Evolutionary conservation across 352 stramenopile genomes (phyloP).

Genomic region (Pseudoperonospora humuli): DNA sequence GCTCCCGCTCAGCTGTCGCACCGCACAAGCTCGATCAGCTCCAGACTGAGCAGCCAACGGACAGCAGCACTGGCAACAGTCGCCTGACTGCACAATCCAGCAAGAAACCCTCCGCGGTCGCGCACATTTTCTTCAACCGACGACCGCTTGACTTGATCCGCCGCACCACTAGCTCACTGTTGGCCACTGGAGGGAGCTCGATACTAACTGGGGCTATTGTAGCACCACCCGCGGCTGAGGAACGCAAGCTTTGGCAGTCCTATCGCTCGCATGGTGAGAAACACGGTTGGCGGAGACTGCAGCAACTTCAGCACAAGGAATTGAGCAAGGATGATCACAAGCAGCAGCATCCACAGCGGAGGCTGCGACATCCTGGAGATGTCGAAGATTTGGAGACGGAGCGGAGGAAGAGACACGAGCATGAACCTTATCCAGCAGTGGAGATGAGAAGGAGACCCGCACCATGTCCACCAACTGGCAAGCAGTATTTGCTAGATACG

Average conservation of each 20-base stretch:
- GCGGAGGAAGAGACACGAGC: slow-evolving; percentile 14
- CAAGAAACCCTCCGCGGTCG: slow-evolving; percentile 27
- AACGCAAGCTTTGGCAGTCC: slow-evolving; percentile 22
- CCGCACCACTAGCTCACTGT: slow-evolving; percentile 27
- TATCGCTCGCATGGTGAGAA: slow-evolving; percentile 5
- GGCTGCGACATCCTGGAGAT: slow-evolving; percentile 1
- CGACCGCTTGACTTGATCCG: slow-evolving; percentile 35
- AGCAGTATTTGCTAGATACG: slow-evolving; percentile 24
- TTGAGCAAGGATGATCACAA: slow-evolving; percentile 14
- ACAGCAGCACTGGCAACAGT: slow-evolving; percentile 5
- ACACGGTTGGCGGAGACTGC: slow-evolving; percentile 6
- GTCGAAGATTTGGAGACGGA: slow-evolving; percentile 6
- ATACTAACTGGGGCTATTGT: not conserved
- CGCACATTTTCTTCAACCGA: slow-evolving; percentile 43
- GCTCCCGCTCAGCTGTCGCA: slow-evolving; percentile 4
- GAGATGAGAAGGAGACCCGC: slow-evolving; percentile 6
- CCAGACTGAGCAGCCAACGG: slow-evolving; percentile 1
- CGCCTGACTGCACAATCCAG: not conserved
- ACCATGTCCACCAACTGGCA: slow-evolving; percentile 12
- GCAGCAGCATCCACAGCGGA: slow-evolving; percentile 1
- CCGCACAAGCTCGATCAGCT: slow-evolving; percentile 18
- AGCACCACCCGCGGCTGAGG: slow-evolving; percentile 2
- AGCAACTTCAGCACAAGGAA: slow-evolving; percentile 19
- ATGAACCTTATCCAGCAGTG: not conserved
- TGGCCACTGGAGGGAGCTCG: slow-evolving; percentile 4